Base-by-base conservation (phyloP, 495 filamentous ascomycete species). In the Hypoxylon lienhwacheense region DNA sequence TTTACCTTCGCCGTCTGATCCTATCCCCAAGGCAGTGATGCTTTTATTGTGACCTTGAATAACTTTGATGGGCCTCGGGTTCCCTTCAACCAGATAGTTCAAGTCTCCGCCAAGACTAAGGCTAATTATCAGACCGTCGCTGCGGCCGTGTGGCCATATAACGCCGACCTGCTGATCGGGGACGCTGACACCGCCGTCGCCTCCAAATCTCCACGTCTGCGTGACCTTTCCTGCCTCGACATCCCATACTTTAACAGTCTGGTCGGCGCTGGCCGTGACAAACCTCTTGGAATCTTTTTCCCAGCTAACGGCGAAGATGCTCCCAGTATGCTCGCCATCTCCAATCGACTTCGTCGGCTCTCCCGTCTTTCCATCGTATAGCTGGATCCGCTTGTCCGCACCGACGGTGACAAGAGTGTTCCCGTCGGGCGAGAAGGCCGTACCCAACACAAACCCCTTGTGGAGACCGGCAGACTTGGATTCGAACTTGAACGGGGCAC, bases 301-400 rank as follows among this genome's bases (percentile, higher is more conserved):
- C 93, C 93, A 98, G 26, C 88, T 90, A 8, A 97, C 83, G 11
- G 85, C 84, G 56, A 97, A 95, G 37, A 98, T 91, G 55, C 90
- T 95, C 4, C 93, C 93, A 7, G 85, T 92, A 66, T 98, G 93
- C 42, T 76, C 77, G 5, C 85, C 89, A 55, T 91, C 88, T 14
- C 88, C 88, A 57, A 98, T 82, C 53, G 89, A 78, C 40, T 70
- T 80, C 47, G 82, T 87, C 5, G 84, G 75, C 62, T 95, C 92
- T 2, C 93, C 93, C 1, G 90, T 92, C 75, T 93, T 95, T 31
- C 95, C 93, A 62, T 95, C 91, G 66, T 96, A 98, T 2, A 97
- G 73, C 76, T 91, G 93, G 45, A 98, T 96, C 68, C 84, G 82
- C 34, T 85, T 78, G 67, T 98, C 93, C 12, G 85, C 87, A 26